Base-by-base conservation (phyloP, 1,284 basidiomycete species). In the Marasmius oreades region DNA sequence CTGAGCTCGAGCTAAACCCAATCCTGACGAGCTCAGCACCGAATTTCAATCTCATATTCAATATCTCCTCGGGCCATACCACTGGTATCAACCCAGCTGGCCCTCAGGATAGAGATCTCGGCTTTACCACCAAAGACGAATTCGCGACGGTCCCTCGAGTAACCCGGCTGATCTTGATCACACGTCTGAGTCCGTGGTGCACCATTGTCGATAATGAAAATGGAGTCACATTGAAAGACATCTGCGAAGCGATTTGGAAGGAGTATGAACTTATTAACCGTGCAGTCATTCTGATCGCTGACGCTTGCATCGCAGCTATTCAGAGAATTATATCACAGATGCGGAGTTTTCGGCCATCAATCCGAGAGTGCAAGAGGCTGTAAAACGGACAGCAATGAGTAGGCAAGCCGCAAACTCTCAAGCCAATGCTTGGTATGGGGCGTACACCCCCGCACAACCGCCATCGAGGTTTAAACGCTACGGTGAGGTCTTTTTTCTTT, bases 91-190 rank as follows among this genome's bases (percentile, higher is more conserved):
- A 85, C 61, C 73, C 71, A 2, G 78, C 80, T 44, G 73, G 78
- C 8, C 26, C 47, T 18, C 73, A 79, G 43, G 83, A 86, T 62
- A 78, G 80, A 8, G 85, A 88, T 59, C 70, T 85, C 14, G 77
- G 79, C 2, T 87, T 91, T 64, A 77, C 76, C 0, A 75, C 77
- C 39, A 88, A 86, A 65, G 85, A 89, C 63, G 84, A 92, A 66
- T 88, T 89, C 0, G 90, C 90, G 22, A 91, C 89, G 1, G 73
- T 91, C 24, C 90, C 90, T 1, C 83, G 90, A 45, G 85, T 91
- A n/a, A 73, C 75, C 23, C 82, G 88, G 62, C 71, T 92, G 58
- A 81, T 88, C 61, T 76, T 92, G 60, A 85, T 92, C 67, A 84
- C 84, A n/a, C 79, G 84, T 48, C 70, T 77, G 42, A 85, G 81